Evolutionary conservation across 192 early-diverging fungal species (phyloP), one percentile per base, ranked within the genome.

Genomic region (Linnemannia elongata): DNA sequence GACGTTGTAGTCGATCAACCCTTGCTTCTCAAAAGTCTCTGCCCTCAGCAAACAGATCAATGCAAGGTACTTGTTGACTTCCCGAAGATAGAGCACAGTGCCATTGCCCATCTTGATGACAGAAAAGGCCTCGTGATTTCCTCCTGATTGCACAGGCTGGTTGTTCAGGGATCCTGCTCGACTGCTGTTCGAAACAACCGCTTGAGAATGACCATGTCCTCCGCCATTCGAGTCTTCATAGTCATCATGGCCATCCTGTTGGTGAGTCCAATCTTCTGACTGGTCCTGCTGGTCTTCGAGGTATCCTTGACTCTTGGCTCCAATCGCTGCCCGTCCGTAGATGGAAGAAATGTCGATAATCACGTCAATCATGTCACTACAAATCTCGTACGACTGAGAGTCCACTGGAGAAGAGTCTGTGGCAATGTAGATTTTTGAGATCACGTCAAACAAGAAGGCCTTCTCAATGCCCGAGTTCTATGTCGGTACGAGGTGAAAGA

Each of bases 401-500:
- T 96, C 95, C n/a, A 95, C 94, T 7, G 98, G 98, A 13, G 97
- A 97, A 75, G 93, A 94, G 77, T 99, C 98, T 7, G 96, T 99
- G 6, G 98, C 97, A 75, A 99, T 94, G 83, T 99, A 99, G 41
- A 99, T 95, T 82, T 98, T 98, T 24, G 96, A 95, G 39, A 91
- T 68, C 7, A 94, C 91, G 83, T 99, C 98, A 79, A 99, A 97
- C 70, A 99, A 89, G 82, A 97, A 99, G 33, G 96, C 97, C 87
- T 99, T 99, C 86, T 99, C 98, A 72, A 99, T 96, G 13, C 96
- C 95, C 33, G 98, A 98, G 79, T 95, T 97, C 96, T 97, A 78
- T 27, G 15, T 49, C n/a, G 38, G 4, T 27, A 27, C 3, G 27
- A 74, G 15, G 13, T 44, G 36, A 20, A 69, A 41, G 60, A 10